These are phyloP conservation scores for Pilasporangium apinafurcum DNA, from an alignment of 352 stramenopile genomes.

Conservation along the genomic window DNA sequence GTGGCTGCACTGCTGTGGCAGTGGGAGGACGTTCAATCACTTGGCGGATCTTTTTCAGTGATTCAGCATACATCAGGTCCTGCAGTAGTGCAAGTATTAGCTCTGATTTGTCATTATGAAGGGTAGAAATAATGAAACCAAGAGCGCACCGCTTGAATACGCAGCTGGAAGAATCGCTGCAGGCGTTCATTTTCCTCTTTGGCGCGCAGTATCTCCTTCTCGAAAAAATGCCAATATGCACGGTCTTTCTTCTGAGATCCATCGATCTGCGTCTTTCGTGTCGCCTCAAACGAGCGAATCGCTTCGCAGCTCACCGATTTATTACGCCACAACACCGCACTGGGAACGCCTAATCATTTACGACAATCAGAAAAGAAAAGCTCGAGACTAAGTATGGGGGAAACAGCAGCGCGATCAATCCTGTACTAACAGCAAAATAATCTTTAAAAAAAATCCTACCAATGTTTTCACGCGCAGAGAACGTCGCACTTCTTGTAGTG, in stretches of 20 bases:
- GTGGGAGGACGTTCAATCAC: slow-evolving; percentile 42
- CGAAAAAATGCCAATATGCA: slow-evolving; percentile 74
- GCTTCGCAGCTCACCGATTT: slow-evolving; percentile 49
- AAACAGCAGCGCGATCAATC: too few species aligned
- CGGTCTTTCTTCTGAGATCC: slow-evolving; percentile 57
- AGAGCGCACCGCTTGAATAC: slow-evolving; percentile 41
- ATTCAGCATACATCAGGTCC: slow-evolving; percentile 72
- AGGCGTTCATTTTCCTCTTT: slow-evolving; percentile 60
- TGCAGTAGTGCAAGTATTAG: slow-evolving; percentile 7
- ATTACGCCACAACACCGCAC: slow-evolving; percentile 49
- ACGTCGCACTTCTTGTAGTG: background rate
- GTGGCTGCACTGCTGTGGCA: background rate
- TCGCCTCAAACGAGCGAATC: slow-evolving; percentile 59
- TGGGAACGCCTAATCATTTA: too few species aligned
- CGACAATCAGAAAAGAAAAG: background rate
- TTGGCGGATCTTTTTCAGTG: slow-evolving; percentile 51
- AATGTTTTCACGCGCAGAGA: background rate
- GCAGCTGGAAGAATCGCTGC: slow-evolving; percentile 61
- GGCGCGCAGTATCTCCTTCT: slow-evolving; percentile 58
- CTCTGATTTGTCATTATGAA: too few species aligned
- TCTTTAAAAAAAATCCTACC: too few species aligned
- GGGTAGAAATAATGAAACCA: background rate
- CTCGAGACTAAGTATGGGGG: too few species aligned
- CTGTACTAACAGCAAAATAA: background rate
- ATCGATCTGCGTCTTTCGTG: slow-evolving; percentile 67